Evolutionary conservation across 129 eudicot species (phyloP), one percentile per base, ranked within the genome.

Genomic region (Smallanthus sonchifolius): DNA sequence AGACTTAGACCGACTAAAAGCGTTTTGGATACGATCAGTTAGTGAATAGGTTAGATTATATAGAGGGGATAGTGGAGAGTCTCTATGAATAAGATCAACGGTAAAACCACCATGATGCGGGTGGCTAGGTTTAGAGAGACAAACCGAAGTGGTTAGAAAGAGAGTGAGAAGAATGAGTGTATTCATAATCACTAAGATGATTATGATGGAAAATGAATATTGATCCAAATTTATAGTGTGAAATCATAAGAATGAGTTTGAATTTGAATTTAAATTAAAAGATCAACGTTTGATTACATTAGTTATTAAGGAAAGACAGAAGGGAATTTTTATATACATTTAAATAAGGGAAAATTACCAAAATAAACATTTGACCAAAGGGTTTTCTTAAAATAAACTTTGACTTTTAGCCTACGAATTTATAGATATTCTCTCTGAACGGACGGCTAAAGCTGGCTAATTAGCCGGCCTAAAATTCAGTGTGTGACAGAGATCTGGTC

Each of bases 31-130:
- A 35, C 82, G 86, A 10, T 82, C 81, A 0, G 14, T 76, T 3
- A 4, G 70, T 5, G 77, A 38, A 5, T 7, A 36, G 15, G 78
- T 60, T 1, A 85, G 84, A 56, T 84, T 52, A 76, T 84, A 78
- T 10, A 67, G 59, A 7, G 94, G 97, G 19, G 87, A 91, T 11
- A 47, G 38, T 4, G 82, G 87, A 2, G 91, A 87, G 62, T 87
- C 94, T 47, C 86, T 84, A 34, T 85, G 88, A 42, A 87, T 81
- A 30, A 90, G 75, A 67, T 87, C 81, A 7, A 39, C 47, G 0
- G 87, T 85, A 67, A 84, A 83, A 19, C 91, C 86, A 10, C 32
- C 39, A 6, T 48, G 16, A 5, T 20, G 17, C 10, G 17, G 64
- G 65, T 10, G 4, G 55, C 19, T 14, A 6, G 76, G 52, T 37